Evolutionary conservation across 2,329 filamentous ascomycete genomes (phyloP).

Genomic region (Alternaria viburni): DNA sequence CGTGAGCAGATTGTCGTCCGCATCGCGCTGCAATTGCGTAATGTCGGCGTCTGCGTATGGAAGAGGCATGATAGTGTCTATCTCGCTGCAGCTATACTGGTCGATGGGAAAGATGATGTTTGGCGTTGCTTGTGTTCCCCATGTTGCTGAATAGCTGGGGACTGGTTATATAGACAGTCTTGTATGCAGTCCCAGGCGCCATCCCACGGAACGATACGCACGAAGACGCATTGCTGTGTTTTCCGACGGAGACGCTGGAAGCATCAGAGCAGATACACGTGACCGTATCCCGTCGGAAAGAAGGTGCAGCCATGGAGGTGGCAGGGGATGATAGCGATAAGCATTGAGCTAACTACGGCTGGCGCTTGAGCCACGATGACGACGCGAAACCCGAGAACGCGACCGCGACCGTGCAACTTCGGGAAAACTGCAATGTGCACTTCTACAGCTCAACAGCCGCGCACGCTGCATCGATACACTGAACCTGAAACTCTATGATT

Average conservation of each 20-base stretch:
- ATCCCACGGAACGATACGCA: neutral
- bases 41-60: slow-evolving; percentile 21
- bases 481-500: neutral
- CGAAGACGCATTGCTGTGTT: neutral
- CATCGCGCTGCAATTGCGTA: slow-evolving; percentile 28
- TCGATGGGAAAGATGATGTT: neutral
- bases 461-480: neutral
- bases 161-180: neutral
- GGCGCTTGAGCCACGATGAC: neutral
- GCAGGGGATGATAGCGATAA: neutral
- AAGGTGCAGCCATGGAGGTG: neutral
- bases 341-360: neutral
- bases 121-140: neutral
- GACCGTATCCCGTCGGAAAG: neutral
- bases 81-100: neutral
- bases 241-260: slow-evolving; percentile 5
- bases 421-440: neutral
- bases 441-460: neutral
- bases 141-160: neutral
- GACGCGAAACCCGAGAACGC: neutral
- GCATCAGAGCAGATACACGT: neutral
- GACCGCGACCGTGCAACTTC: neutral
- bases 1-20: slow-evolving; percentile 26
- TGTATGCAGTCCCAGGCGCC: neutral
- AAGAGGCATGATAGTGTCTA: slow-evolving; percentile 15